Evolutionary conservation across 2,329 filamentous ascomycete species (phyloP), one percentile per base, ranked within the genome.

Genomic region (Teratosphaeria nubilosa): DNA sequence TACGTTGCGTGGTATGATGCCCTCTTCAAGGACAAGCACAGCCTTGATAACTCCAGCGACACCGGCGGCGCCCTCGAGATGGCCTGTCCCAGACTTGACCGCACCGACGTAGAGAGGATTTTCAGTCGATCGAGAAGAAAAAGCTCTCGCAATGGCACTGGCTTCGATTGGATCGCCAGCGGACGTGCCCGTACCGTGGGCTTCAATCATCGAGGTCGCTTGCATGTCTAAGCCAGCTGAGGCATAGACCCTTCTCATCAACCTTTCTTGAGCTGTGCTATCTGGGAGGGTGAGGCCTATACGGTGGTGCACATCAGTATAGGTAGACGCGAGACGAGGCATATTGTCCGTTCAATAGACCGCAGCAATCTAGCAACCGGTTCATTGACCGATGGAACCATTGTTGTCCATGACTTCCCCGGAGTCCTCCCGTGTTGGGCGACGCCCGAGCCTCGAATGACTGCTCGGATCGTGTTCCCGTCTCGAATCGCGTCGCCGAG

Each of bases 371-470:
- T n/a, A n/a, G n/a, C n/a, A n/a, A n/a, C n/a, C n/a, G n/a, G n/a
- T n/a, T n/a, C n/a, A n/a, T n/a, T n/a, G n/a, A n/a, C n/a, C n/a
- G n/a, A n/a, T n/a, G n/a, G n/a, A n/a, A n/a, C n/a, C n/a, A n/a
- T n/a, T n/a, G n/a, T 34, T 11, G 14, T 34, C 32, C 2, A 14
- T 9, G 32, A 34, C 32, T 34, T 34, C 10, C 74, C 73, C 2
- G 63, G 58, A 0, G 73, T 76, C 13, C 51, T 59, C 1, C 76
- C 76, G 51, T 77, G 74, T 25, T 68, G 65, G 37, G 73, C 74
- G 1, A 69, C 54, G 2, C 65, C 69, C 0, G 69, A 71, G 24
- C 65, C 71, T 0, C 68, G 65, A 10, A 75, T 66, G 7, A 74
- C 62, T 32, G 71, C 70, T 30, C 76, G 70, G 24, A 61, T 59